Base-by-base conservation (phyloP, 1,284 basidiomycete genomes). In the Cutaneotrichosporon dermatis region DNA sequence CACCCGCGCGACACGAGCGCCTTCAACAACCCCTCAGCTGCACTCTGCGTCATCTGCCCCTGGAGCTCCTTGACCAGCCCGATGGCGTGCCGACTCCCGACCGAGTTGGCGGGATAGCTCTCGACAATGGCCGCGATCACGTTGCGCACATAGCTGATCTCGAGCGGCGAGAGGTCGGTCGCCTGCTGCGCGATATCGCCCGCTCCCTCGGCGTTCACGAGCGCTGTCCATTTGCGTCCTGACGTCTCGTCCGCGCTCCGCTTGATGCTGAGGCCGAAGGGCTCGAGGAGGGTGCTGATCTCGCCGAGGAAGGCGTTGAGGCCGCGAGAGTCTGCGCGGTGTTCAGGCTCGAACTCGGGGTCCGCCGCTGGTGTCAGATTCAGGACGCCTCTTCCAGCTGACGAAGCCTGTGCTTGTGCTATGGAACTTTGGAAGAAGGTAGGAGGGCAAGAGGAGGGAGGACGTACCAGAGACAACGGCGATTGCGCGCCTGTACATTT, bases 101-200 rank as follows among this genome's bases (percentile, higher is more conserved):
- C 58, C 5, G 76, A 77, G 61, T 75, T 75, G 45, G 66, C 75
- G 4, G 76, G 76, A 56, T 76, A 75, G 0, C 70, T 72, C 4
- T 60, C 54, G 40, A 76, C 66, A 41, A 78, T 76, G 25, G 63
- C 71, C 37, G 65, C 61, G 46, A 76, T 73, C 11, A 77, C 56
- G 42, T 62, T 57, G 35, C 71, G 66, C 60, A 67, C 74, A 55
- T 69, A 78, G 4, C 70, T 62, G n/a, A 78, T 62, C 58, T 78
- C 75, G 16, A 69, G 51, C 1, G 75, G 63, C 2, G 68, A 57
- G n/a, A 73, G 68, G 54, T 78, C 76, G 0, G 73, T 73, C 3
- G 72, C 74, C 11, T 58, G 50, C 37, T 65, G 44, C 8, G 69
- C 69, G n/a, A 71, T 60, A n/a, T 70, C 70, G 8, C 62, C 63